Evolutionary conservation across 2,329 filamentous ascomycete genomes (phyloP), one percentile per base, ranked within the genome.

Genomic region (Helicocarpus griseus): DNA sequence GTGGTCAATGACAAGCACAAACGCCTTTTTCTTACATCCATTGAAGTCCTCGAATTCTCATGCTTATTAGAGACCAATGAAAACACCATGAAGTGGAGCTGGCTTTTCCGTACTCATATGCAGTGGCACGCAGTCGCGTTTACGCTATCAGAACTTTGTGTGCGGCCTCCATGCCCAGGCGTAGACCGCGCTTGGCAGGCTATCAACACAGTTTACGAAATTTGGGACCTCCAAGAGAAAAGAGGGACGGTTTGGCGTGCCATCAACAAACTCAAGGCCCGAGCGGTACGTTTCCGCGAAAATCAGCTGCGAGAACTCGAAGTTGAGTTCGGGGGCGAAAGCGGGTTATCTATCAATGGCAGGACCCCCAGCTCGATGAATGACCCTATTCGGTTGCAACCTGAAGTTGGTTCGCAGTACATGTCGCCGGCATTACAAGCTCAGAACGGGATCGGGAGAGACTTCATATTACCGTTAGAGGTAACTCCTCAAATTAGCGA

Each of bases 11-110:
- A 83, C 45, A 79, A 80, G 7, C 80, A 81, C 52, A 79, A 88
- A 55, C 82, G 82, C 52, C 73, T 90, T 1, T 87, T 89, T 63
- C 70, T 83, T 22, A 85, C 83, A 0, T 82, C 85, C 2, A 77
- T 90, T 24, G 86, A 90, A 60, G 81, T 89, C 24, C 77, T 89
- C 44, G 86, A 90, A 64, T 82, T 86, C 62, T 79, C 79, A 17
- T 73, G 83, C 46, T 73, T 86, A 1, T 69, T 89, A 13, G 80
- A 85, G 58, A 79, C 76, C 0, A 83, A 88, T 58, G 71, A 75
- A 33, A 72, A 76, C 11, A 83, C 79, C 0, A 72, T 75, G 59
- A 79, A 80, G 60, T 85, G 81, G 81, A 74, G 77, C 36, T 85
- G 82, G 82, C 70, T 83, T 0, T 83, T 83, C 68, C 71, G 73